phyloP scores from a whole-genome alignment of 108 stramenopile species.

The Skeletonema marinoi region DNA sequence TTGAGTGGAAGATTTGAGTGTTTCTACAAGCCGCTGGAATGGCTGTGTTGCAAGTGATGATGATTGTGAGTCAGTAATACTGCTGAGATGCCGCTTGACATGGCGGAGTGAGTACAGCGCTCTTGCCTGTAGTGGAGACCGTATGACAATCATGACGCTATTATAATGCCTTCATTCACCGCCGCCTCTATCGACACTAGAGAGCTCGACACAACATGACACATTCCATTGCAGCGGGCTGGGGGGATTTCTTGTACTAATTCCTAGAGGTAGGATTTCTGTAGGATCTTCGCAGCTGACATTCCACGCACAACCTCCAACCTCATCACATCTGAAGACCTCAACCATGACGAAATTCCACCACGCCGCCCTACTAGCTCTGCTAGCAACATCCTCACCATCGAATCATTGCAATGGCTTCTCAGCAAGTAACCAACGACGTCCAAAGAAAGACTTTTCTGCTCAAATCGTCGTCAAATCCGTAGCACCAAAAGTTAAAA shows the following conservation, averaged over 20 bases:
- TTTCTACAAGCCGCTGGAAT: constrained; percentile 58
- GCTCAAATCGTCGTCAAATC: constrained; percentile 2
- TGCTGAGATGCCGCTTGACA: not conserved
- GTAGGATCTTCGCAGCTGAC: too few relatives aligned
- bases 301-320: not conserved
- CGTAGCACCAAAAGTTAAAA: not conserved
- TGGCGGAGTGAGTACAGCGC: not conserved
- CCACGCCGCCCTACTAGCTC: not conserved
- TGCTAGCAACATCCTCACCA: not conserved
- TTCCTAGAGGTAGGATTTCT: too few relatives aligned
- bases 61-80: not conserved
- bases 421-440: not conserved
- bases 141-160: not conserved
- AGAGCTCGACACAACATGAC: too few relatives aligned
- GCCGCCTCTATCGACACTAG: too few relatives aligned
- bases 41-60: constrained; percentile 39
- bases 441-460: not conserved
- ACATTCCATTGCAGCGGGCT: too few relatives aligned
- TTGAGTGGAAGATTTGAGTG: constrained; percentile 55
- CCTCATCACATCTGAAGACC: too few relatives aligned
- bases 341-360: not conserved
- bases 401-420: not conserved
- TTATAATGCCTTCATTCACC: too few relatives aligned
- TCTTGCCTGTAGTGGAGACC: not conserved
- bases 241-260: too few relatives aligned